These are phyloP conservation scores for Luzula sylvatica DNA, from an alignment of 176 grass and related monocot genomes.

Conservation along the genomic window DNA sequence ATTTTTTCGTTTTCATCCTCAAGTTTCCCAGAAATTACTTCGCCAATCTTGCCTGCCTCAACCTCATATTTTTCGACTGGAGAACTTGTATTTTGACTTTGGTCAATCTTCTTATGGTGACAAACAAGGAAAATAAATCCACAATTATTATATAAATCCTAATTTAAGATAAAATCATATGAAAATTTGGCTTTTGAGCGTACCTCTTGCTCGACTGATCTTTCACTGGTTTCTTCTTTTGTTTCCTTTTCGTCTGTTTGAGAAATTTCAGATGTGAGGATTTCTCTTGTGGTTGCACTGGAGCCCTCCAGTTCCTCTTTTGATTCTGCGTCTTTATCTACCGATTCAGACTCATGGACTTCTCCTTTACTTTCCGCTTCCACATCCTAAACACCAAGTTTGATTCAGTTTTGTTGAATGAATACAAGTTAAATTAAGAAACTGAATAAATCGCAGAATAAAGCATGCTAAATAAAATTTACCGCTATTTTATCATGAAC, in stretches of 20 bases:
- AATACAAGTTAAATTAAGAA: too few relatives aligned
- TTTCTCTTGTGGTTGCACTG: not conserved
- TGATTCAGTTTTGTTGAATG: too few relatives aligned
- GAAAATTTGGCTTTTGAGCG: too few relatives aligned
- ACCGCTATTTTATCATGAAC: not conserved
- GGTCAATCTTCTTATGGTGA: too few relatives aligned
- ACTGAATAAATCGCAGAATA: not conserved
- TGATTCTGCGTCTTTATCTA: not conserved
- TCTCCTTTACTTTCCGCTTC: slow-evolving; percentile 1
- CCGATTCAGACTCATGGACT: not conserved
- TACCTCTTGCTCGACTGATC: too few relatives aligned
- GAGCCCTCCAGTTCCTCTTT: not conserved
- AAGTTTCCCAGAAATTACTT: too few relatives aligned
- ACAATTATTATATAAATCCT: too few relatives aligned
- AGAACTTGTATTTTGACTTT: slow-evolving; percentile 14
- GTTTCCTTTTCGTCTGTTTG: slow-evolving; percentile 5
- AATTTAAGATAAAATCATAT: too few relatives aligned
- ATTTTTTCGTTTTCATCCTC: too few relatives aligned
- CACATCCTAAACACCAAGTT: not conserved
- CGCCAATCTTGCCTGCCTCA: too few relatives aligned
- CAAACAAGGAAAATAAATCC: too few relatives aligned
- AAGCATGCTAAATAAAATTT: not conserved
- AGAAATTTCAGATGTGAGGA: not conserved
- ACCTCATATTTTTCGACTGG: slow-evolving; percentile 1
- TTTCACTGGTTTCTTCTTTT: too few relatives aligned